These are phyloP conservation scores for Diaporthe amygdali DNA, from an alignment of 2,329 filamentous ascomycete species.

Conservation along the genomic window DNA sequence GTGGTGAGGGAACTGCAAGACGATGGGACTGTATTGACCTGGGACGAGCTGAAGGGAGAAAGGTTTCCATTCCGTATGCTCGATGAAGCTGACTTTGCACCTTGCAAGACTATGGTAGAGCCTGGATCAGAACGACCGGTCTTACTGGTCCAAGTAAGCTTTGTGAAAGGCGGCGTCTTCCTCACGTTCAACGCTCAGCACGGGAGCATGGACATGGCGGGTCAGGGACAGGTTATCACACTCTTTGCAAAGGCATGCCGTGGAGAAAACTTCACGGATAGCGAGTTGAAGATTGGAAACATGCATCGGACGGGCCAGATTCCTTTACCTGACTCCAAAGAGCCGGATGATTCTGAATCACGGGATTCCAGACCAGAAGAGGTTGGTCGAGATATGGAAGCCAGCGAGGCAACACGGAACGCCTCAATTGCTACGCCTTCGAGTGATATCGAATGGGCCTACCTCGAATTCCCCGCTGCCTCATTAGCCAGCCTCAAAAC, in stretches of 20 bases:
- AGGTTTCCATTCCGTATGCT: constrained; percentile 54
- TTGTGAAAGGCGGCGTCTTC: constrained; percentile 54
- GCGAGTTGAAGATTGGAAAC: constrained; percentile 51
- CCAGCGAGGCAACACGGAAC: constrained; percentile 28
- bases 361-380: background rate
- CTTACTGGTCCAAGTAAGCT: constrained; percentile 52
- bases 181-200: constrained; percentile 56
- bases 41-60: constrained; percentile 41
- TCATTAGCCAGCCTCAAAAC: constrained; percentile 47
- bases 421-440: background rate
- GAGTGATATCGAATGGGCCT: constrained; percentile 40
- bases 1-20: constrained; percentile 48
- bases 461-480: constrained; percentile 47
- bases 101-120: constrained; percentile 44
- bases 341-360: accelerated
- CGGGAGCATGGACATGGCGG: constrained; percentile 55
- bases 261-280: constrained; percentile 46
- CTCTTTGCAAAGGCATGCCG: constrained; percentile 55
- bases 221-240: constrained; percentile 50
- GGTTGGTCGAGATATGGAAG: accelerated
- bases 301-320: constrained; percentile 34
- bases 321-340: constrained; percentile 31
- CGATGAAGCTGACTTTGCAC: constrained; percentile 48
- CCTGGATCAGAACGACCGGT: constrained; percentile 39
- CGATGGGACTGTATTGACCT: constrained; percentile 40